phyloP scores from a whole-genome alignment of 345 rosid species.

The Iberis pinnata region DNA sequence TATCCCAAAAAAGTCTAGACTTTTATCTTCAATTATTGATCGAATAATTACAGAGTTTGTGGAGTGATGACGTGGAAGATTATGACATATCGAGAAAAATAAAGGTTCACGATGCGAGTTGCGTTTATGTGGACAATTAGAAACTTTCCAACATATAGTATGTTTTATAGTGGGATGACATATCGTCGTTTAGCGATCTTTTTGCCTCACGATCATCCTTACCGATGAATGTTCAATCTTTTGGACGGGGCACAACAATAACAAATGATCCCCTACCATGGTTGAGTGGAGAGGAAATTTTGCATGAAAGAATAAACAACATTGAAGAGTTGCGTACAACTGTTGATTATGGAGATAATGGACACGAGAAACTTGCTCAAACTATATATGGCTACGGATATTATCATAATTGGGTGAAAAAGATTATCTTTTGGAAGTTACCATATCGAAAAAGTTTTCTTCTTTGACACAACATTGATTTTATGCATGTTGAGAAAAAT shows the following conservation, averaged over 20 bases:
- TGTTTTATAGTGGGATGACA: background rate
- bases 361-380: background rate
- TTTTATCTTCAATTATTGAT: background rate
- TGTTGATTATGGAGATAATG: background rate
- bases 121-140: background rate
- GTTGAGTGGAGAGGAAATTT: background rate
- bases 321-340: background rate
- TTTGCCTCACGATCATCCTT: background rate
- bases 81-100: background rate
- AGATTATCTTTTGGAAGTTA: too few relatives aligned
- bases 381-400: background rate
- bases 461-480: background rate
- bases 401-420: background rate
- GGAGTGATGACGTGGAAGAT: background rate
- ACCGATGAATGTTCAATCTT: background rate
- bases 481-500: background rate
- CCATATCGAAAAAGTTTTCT: background rate
- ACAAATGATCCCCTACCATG: background rate
- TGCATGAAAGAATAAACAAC: background rate
- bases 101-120: background rate
- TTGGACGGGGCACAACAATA: background rate
- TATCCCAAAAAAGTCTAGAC: background rate
- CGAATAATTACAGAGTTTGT: background rate
- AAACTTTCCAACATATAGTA: background rate
- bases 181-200: background rate